These are phyloP conservation scores for Termitomyces bulborhizus DNA, from an alignment of 768 basidiomycete genomes.

Conservation along the genomic window DNA sequence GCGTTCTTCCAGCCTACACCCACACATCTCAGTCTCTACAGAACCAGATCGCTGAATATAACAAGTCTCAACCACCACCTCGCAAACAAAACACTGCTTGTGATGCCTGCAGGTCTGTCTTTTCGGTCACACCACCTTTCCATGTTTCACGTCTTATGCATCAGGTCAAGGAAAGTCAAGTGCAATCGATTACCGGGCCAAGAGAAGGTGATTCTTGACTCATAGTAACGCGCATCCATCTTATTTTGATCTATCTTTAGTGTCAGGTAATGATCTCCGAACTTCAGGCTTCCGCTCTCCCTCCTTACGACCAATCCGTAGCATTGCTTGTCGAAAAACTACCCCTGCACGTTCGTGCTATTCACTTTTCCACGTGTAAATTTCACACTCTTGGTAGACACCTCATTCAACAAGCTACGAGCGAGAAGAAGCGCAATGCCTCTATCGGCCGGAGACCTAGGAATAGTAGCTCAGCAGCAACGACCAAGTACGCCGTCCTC, in stretches of 20 bases:
- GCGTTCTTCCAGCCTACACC: conserved; percentile 40
- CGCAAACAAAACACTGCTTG: conserved; percentile 92
- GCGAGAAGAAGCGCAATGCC: conserved; percentile 70
- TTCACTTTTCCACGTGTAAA: conserved; percentile 1
- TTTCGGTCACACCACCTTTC: not conserved
- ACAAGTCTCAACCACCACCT: conserved; percentile 76
- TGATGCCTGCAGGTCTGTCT: conserved; percentile 76
- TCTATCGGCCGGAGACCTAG: conserved; percentile 58
- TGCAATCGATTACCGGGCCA: conserved; percentile 79
- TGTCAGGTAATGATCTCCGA: conserved; percentile 49
- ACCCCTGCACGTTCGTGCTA: conserved; percentile 80
- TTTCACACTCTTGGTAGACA: conserved; percentile 40
- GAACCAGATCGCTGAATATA: conserved; percentile 77
- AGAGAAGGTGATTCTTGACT: conserved; percentile 56
- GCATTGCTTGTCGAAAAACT: conserved; percentile 86
- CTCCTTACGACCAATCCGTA: conserved; percentile 22
- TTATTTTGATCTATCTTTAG: conserved; percentile 23
- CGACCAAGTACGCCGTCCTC: conserved; percentile 38
- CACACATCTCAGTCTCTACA: conserved; percentile 65
- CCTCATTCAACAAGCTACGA: conserved; percentile 78
- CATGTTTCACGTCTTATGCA: conserved; percentile 11
- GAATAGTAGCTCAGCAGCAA: conserved; percentile 41
- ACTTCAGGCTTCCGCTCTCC: conserved; percentile 8
- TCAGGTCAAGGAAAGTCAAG: conserved; percentile 82
- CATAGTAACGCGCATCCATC: not conserved